Conservation (phyloP, 2,329 filamentous ascomycete species). For the Penicillium digitatum region DNA sequence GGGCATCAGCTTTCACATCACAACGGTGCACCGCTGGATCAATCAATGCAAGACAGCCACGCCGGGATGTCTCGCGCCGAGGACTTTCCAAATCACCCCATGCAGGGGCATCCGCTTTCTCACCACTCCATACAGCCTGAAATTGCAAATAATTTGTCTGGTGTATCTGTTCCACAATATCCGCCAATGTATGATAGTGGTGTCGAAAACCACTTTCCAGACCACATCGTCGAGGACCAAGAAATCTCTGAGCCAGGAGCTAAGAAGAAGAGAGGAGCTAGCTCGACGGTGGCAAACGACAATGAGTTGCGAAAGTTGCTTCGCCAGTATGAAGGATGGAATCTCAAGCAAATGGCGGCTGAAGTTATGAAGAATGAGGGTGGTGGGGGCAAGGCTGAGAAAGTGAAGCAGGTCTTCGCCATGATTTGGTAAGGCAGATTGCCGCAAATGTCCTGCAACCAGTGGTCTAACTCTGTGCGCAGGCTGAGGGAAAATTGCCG, state of each 20-base stretch:
- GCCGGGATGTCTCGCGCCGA: constrained; percentile 36
- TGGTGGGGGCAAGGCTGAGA: constrained; percentile 48
- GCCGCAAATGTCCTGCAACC: neutral
- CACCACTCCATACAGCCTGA: constrained; percentile 38
- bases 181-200: constrained; percentile 41
- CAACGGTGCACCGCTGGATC: constrained; percentile 35
- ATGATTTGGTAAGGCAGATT: constrained; percentile 47
- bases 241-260: constrained; percentile 43
- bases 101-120: constrained; percentile 34
- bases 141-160: constrained; percentile 32
- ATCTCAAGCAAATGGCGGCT: constrained; percentile 46
- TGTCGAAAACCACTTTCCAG: constrained; percentile 42
- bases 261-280: constrained; percentile 47
- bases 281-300: constrained; percentile 48
- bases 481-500: constrained; percentile 49
- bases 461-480: constrained; percentile 10
- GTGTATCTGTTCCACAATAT: constrained; percentile 37
- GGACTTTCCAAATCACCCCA: constrained; percentile 36
- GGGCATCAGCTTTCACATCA: constrained; percentile 43
- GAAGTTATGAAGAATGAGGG: constrained; percentile 50
- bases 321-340: constrained; percentile 46
- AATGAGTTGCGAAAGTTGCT: constrained; percentile 48
- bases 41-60: constrained; percentile 38
- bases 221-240: constrained; percentile 39
- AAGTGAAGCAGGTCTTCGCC: constrained; percentile 51